Percentiles rank a stretch among this genome's conserved stretches.
Evolutionary conservation across 176 grass and related monocot genomes (phyloP).

Genomic region (Lolium perenne): DNA sequence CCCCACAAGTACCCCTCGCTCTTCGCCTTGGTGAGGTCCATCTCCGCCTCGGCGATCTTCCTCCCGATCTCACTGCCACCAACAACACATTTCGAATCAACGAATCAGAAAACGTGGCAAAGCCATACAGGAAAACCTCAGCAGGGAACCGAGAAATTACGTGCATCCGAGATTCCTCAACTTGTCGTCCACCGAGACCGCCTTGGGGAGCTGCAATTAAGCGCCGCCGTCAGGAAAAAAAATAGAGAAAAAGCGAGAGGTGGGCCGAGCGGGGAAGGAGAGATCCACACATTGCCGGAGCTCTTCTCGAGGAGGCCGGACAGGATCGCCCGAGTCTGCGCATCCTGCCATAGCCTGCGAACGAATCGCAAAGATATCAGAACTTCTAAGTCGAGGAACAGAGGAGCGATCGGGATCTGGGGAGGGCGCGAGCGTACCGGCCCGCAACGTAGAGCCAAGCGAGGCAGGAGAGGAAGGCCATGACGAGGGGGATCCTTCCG

Average conservation of each 20-base stretch:
- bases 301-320: conserved; percentile 85
- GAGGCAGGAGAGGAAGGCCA: conserved; percentile 96
- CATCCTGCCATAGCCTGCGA: conserved; percentile 94
- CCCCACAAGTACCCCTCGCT: conserved; percentile 84
- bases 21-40: conserved; percentile 88
- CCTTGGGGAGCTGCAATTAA: conserved; percentile 72
- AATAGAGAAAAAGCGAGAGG: neutral
- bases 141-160: conserved; percentile 45
- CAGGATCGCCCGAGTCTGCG: conserved; percentile 80
- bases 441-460: conserved; percentile 98
- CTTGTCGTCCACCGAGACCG: conserved; percentile 89
- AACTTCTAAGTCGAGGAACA: neutral
- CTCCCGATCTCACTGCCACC: conserved; percentile 70
- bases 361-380: neutral
- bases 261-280: neutral
- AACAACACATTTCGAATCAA: conserved; percentile 30
- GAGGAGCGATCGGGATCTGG: conserved; percentile 21
- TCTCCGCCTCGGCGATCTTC: conserved; percentile 89
- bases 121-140: neutral
- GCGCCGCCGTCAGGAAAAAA: neutral
- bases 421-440: conserved; percentile 44
- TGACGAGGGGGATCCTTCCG: conserved; percentile 64
- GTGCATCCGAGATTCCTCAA: conserved; percentile 89
- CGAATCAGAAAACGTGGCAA: neutral
- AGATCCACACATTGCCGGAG: conserved; percentile 72